A percentile compares a stretch with the other conserved stretches of the same genome.
Evolutionary conservation across 768 basidiomycete species (phyloP).

Genomic region (Serendipita indica): DNA sequence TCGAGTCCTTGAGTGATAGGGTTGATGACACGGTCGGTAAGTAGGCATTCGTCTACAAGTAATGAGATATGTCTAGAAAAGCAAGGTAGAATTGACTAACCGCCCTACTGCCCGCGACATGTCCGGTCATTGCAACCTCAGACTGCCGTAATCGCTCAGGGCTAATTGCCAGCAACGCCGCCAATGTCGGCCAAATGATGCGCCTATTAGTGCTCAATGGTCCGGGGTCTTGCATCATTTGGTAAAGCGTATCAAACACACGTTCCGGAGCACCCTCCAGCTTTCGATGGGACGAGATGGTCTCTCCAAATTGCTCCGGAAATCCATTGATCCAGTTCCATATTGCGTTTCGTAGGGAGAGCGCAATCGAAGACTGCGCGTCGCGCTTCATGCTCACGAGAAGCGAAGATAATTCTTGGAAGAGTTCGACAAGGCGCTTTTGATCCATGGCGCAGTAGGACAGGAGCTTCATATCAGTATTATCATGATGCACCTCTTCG

Average conservation of each 20-base stretch:
- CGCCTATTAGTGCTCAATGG: constrained; percentile 26
- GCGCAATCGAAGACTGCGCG: constrained; percentile 54
- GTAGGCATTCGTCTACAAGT: neutral
- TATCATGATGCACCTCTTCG: constrained; percentile 48
- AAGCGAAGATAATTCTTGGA: constrained; percentile 69
- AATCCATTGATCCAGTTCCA: constrained; percentile 85
- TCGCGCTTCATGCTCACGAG: constrained; percentile 70
- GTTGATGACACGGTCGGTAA: constrained; percentile 4
- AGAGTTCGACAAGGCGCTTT: constrained; percentile 46
- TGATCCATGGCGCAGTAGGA: constrained; percentile 63
- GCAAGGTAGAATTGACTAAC: neutral
- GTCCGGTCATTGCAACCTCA: constrained; percentile 20
- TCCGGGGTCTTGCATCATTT: constrained; percentile 27
- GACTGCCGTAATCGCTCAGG: constrained; percentile 54
- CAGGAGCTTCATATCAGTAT: constrained; percentile 62
- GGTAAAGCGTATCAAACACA: constrained; percentile 66
- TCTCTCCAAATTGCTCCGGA: constrained; percentile 63
- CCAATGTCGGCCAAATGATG: constrained; percentile 67
- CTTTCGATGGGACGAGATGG: constrained; percentile 42
- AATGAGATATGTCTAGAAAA: neutral
- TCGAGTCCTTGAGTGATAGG: constrained; percentile 33
- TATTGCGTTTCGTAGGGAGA: constrained; percentile 57
- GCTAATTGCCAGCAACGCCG: constrained; percentile 56
- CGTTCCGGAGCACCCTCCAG: constrained; percentile 76
- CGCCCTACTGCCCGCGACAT: neutral